Evolutionary conservation across 306 rosid species (phyloP), one percentile per base, ranked within the genome.

Genomic region (Chamaecrista fasciculata): DNA sequence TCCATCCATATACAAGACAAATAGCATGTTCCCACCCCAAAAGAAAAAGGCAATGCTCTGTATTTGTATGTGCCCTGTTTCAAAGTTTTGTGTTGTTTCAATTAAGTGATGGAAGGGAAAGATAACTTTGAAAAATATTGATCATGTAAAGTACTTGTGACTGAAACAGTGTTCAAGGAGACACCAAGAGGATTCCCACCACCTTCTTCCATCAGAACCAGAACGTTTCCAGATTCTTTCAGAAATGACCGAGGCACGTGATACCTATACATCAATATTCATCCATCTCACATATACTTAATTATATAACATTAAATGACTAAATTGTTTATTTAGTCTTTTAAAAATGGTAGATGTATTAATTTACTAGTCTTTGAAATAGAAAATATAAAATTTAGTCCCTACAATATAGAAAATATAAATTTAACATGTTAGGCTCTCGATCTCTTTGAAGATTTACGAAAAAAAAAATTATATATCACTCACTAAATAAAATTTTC

Each of bases 161-260:
- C 70, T 10, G 84, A 77, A 47, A 86, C 81, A 51, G 72, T 77
- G 76, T 67, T 50, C 78, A 82, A 69, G 26, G 86, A 76, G 58
- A 86, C 69, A 5, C 20, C 78, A 75, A 83, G 81, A 78, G 90
- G 92, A 70, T 86, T 83, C 57, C 92, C 96, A 63, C 92, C 92
- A 53, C 53, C 75, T 89, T 86, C 92, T 36, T 89, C 96, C n/a
- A 84, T 0, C 76, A 89, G 39, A 43, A 89, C 76, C 67, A 89
- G 59, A 52, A 73, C 71, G 42, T 89, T 89, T 6, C 34, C 81
- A 11, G 73, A 62, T 6, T 56, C 75, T 44, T 75, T 84, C 16
- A 86, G 86, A 68, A 89, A 84, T n/a, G 90, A 78, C 50, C 88
- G 80, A 12, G 96, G 96, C 67, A 89, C 78, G 31, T 89, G 96